Evolutionary conservation across 176 grass and related monocot species (phyloP), one percentile per base, ranked within the genome.

Genomic region (Metroxylon sagu): DNA sequence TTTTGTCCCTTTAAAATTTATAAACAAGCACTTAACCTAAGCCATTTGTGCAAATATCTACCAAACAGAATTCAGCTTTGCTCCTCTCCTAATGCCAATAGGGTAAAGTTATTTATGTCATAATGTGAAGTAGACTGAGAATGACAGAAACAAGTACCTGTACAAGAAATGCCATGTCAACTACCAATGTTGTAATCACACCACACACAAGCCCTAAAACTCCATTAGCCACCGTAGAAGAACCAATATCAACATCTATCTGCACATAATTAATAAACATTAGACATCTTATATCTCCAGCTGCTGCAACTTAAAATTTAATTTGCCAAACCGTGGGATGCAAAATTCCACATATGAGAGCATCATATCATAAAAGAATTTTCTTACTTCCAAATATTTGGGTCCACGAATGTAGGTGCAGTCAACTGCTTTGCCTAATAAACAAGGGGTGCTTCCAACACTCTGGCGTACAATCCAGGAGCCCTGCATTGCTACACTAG

Each of bases 391-490:
- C 61, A 97, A 69, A 65, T 97, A 97, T 57, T 82, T 91, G 62
- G 84, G 55, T 7, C 92, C 92, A 19, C 84, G 80, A 39, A 97
- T 97, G 64, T 97, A 97, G 29, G 83, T 91, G 62, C 83, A 87
- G 21, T 91, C 92, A 73, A 97, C 78, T 62, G 92, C 92, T 85
- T 97, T 97, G 59, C 92, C 92, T 72, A 97, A 66, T 21, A 97
- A 65, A 91, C 92, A 97, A 50, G 92, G 92, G 23, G 84, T 97
- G 81, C 78, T 85, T 52, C 92, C 92, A 79, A 97, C 92, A 77
- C 87, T 88, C 65, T 97, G 87, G 29, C 87, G 92, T 19, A 97
- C 92, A 80, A 97, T 97, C 92, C 87, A 97, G 71, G 92, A 88
- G 5, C 92, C 92, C 92, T 97, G 73, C 54, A 57, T 43, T 14